Evolutionary conservation across 768 basidiomycete species (phyloP).

Genomic region (Tylopilus rubrobrunneus): DNA sequence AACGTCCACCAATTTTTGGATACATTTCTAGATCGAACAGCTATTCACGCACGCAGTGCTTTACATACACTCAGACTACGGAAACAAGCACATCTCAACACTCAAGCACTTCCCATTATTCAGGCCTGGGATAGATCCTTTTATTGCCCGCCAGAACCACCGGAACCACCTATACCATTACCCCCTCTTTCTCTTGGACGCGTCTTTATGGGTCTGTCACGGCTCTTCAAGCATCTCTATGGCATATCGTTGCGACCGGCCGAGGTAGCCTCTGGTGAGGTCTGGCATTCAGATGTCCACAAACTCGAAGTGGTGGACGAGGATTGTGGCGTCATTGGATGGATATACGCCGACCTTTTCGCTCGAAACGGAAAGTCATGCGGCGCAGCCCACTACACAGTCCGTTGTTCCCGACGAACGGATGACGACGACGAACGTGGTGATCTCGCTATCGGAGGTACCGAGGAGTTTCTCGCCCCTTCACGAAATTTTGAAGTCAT

Average conservation of each 20-base stretch:
- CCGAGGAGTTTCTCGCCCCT: constrained; percentile 39
- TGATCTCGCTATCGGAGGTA: constrained; percentile 47
- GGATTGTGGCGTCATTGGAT: constrained; percentile 79
- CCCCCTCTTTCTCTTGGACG: constrained; percentile 84
- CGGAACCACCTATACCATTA: constrained; percentile 68
- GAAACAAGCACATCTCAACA: constrained; percentile 72
- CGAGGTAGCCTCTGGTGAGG: constrained; percentile 68
- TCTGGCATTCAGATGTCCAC: constrained; percentile 84
- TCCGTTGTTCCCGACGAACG: constrained; percentile 86
- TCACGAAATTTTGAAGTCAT: constrained; percentile 63
- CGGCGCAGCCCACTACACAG: constrained; percentile 97
- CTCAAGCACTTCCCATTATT: constrained; percentile 57
- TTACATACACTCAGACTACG: constrained; percentile 59
- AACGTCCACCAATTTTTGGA: constrained; percentile 86
- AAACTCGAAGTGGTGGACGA: constrained; percentile 95
- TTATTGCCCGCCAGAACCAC: constrained; percentile 79
- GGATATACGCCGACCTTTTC: constrained; percentile 94
- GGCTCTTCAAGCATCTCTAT: constrained; percentile 82
- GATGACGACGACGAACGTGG: constrained; percentile 83
- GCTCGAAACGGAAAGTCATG: constrained; percentile 78
- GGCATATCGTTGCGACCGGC: constrained; percentile 80
- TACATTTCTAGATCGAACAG: constrained; percentile 75
- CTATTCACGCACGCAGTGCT: constrained; percentile 71
- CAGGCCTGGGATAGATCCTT: constrained; percentile 98
- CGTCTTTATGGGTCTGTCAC: constrained; percentile 86